These are phyloP conservation scores for Trifolium fragiferum DNA, from an alignment of 306 rosid genomes.

Conservation along the genomic window DNA sequence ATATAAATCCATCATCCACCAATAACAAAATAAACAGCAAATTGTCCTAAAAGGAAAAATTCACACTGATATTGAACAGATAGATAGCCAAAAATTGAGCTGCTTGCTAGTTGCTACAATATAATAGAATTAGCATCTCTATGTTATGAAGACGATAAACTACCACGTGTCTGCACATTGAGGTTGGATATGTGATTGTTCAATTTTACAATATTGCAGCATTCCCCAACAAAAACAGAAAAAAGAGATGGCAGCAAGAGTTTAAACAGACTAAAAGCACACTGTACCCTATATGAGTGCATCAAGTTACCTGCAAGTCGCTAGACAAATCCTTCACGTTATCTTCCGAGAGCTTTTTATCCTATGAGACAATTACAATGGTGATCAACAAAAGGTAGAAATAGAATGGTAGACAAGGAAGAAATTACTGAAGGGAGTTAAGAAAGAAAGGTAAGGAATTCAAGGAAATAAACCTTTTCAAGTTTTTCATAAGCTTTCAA, in stretches of 20 bases:
- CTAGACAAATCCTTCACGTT: conserved; percentile 82
- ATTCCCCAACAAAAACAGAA: background rate
- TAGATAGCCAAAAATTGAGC: background rate
- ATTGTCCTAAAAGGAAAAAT: background rate
- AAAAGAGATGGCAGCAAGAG: background rate
- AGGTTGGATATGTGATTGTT: background rate
- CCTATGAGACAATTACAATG: conserved; percentile 53
- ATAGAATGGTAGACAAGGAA: conserved; percentile 23
- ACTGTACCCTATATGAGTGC: background rate
- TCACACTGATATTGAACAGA: conserved; percentile 13
- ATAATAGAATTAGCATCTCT: no score
- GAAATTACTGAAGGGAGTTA: conserved; percentile 16
- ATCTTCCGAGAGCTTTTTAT: conserved; percentile 90
- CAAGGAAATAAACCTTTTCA: conserved; percentile 77
- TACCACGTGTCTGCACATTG: background rate
- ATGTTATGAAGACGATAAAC: no score
- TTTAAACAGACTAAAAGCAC: no score
- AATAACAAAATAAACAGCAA: background rate
- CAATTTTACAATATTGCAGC: background rate
- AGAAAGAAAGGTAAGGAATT: conserved; percentile 30
- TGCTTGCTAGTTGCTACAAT: background rate
- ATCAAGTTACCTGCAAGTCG: conserved; percentile 86
- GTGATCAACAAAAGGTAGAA: conserved; percentile 18
- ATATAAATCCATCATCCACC: conserved; percentile 23
- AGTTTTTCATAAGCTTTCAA: conserved; percentile 91